Base-by-base conservation (phyloP, 352 stramenopile species). In the Pythium sp. region DNA sequence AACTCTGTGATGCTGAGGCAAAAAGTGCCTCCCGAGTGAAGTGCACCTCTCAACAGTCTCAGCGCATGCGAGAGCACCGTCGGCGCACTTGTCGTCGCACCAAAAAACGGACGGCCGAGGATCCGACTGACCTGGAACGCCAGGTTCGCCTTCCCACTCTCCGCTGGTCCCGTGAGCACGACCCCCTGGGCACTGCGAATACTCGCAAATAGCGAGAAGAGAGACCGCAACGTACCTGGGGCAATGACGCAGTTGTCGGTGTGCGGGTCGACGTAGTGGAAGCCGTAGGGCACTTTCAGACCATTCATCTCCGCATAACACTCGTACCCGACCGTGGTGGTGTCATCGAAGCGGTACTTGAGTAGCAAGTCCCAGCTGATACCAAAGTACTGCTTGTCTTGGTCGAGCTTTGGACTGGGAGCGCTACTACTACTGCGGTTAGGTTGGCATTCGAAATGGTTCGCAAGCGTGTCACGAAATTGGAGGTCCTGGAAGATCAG, bases 271-370 rank as follows among this genome's bases (percentile, higher is more conserved):
- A 74, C 28, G 53, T 89, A 94, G 46, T 84, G 84, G 62, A 90
- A 94, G 1, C 84, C 82, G 62, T 94, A 94, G 22, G 78, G 72
- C 22, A 91, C 70, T 11, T 67, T 72, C 15, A 86, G 30, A 2
- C 76, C 77, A 26, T 77, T 78, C 30, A 90, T 73, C 63, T 89
- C 75, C 22, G 92, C 73, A 49, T 86, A 69, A 11, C 84, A 91
- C 43, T 94, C 84, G 15, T 89, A 76, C 0, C 81, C 84, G 24
- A 90, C 82, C 1, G 79, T 86, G 0, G 74, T 84, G 11, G 62
- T 73, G 53, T 90, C 84, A 58, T 92, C 79, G 43, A 90, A 77
- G 14, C 79, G 69, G 59, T 91, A 84, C 58, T 91, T 86, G 26
- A 91, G 68, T n/a, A 89, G 77, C 5, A 84, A 30, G 18, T 79